These are phyloP conservation scores for Globisporangium mamillatum DNA, from an alignment of 352 stramenopile genomes.

Conservation along the genomic window DNA sequence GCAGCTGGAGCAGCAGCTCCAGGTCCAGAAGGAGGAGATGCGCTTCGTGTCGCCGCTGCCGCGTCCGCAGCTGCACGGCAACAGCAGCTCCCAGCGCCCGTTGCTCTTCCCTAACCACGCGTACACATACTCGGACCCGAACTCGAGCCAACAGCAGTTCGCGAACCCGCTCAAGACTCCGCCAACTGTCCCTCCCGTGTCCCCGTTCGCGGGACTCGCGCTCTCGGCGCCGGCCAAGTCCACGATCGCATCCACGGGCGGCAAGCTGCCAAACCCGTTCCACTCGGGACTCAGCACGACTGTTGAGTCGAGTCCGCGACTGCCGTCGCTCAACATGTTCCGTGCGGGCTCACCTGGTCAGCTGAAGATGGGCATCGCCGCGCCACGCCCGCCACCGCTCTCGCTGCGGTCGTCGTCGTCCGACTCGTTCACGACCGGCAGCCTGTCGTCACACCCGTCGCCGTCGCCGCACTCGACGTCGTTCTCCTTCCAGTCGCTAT, in stretches of 20 bases:
- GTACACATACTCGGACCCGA: conserved; percentile 61
- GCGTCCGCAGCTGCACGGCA: conserved; percentile 34
- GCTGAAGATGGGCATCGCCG: conserved; percentile 64
- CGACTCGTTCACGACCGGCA: conserved; percentile 44
- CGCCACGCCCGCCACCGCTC: conserved; percentile 41
- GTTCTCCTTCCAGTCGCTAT: conserved; percentile 44
- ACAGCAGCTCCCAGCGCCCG: conserved; percentile 26
- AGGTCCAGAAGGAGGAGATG: conserved; percentile 78
- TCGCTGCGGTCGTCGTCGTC: conserved; percentile 61
- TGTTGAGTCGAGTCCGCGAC: conserved; percentile 58
- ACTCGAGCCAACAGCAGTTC: conserved; percentile 31
- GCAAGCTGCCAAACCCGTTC: conserved; percentile 62
- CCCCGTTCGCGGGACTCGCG: conserved; percentile 66
- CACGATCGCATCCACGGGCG: conserved; percentile 19
- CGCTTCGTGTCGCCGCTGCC: conserved; percentile 59
- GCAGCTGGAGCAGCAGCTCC: conserved; percentile 71
- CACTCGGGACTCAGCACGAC: conserved; percentile 27
- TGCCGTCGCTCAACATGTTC: conserved; percentile 71
- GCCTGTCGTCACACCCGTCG: conserved; percentile 22
- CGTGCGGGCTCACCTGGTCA: conserved; percentile 58
- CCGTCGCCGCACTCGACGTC: conserved; percentile 38
- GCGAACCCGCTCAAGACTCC: conserved; percentile 41
- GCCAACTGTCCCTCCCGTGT: conserved; percentile 56
- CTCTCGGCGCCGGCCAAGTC: conserved; percentile 61
- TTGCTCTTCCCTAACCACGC: conserved; percentile 36